These are phyloP conservation scores for Fusarium duplospermum DNA, from an alignment of 2,329 filamentous ascomycete genomes.

Conservation along the genomic window DNA sequence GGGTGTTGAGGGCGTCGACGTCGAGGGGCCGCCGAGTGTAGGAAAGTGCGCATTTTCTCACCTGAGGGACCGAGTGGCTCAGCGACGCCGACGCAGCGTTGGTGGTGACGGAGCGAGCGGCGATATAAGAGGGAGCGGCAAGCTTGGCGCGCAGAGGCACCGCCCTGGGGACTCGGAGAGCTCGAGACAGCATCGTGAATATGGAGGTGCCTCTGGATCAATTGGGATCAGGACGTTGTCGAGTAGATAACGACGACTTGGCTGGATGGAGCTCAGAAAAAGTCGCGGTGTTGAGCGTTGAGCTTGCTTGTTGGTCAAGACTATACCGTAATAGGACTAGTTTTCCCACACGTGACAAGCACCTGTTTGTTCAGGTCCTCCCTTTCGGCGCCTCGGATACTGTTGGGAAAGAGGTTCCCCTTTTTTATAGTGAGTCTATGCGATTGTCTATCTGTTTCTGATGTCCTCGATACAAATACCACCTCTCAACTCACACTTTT, in stretches of 20 bases:
- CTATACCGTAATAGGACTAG: slow-evolving; percentile 48
- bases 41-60: slow-evolving; percentile 50
- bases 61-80: slow-evolving; percentile 75
- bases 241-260: slow-evolving; percentile 48
- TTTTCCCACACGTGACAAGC: slow-evolving; percentile 34
- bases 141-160: slow-evolving; percentile 66
- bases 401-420: background rate
- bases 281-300: slow-evolving; percentile 58
- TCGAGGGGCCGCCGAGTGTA: slow-evolving; percentile 10
- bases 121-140: slow-evolving; percentile 57
- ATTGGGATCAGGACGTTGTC: slow-evolving; percentile 47
- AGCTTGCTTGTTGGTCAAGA: slow-evolving; percentile 54
- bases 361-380: slow-evolving; percentile 73
- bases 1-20: slow-evolving; percentile 5
- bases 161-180: slow-evolving; percentile 71
- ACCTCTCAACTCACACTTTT: background rate
- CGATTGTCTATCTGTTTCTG: background rate
- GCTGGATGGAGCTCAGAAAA: slow-evolving; percentile 55
- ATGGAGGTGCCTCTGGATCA: slow-evolving; percentile 48
- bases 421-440: background rate
- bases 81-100: slow-evolving; percentile 93
- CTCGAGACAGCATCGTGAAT: slow-evolving; percentile 75
- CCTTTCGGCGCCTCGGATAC: slow-evolving; percentile 76
- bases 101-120: slow-evolving; percentile 87
- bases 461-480: slow-evolving; percentile 79